A percentile compares a stretch with the other conserved stretches of the same genome.
phyloP scores from a whole-genome alignment of 176 grass and related monocot species.

The Tillandsia fasciculata region DNA sequence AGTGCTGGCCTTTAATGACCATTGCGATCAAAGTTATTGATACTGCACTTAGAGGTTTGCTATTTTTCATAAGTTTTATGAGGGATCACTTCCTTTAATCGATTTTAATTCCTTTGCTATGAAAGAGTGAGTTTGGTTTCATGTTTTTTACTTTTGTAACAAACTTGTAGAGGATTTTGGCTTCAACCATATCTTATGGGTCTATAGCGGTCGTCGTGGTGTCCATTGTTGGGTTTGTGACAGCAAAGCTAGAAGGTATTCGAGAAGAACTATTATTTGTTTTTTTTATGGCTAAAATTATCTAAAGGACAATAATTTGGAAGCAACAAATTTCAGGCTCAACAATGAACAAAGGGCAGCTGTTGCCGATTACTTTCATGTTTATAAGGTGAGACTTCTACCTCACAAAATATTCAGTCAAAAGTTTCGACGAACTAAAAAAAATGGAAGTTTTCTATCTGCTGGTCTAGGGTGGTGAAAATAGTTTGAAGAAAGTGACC shows the following conservation, averaged over 20 bases:
- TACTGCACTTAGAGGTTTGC: slow-evolving; percentile 71
- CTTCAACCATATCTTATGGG: slow-evolving; percentile 95
- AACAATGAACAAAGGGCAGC: slow-evolving; percentile 82
- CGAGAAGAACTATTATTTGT: not conserved
- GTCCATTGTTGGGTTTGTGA: slow-evolving; percentile 99
- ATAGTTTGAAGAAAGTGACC: slow-evolving; percentile 67
- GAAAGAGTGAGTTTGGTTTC: not conserved
- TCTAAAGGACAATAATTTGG: not conserved
- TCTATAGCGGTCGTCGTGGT: slow-evolving; percentile 87
- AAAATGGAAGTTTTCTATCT: not conserved
- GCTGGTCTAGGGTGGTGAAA: slow-evolving; percentile 61
- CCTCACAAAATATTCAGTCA: slow-evolving; percentile 3
- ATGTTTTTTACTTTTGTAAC: slow-evolving; percentile 1
- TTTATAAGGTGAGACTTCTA: slow-evolving; percentile 61
- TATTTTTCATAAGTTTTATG: not conserved
- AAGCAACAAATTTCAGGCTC: slow-evolving; percentile 35
- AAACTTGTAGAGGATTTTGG: slow-evolving; percentile 76
- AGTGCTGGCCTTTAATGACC: slow-evolving; percentile 98
- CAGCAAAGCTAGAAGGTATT: slow-evolving; percentile 76
- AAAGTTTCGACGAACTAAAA: not conserved
- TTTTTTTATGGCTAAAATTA: slow-evolving; percentile 10
- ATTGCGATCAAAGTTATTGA: slow-evolving; percentile 89
- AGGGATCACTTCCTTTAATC: not conserved
- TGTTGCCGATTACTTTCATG: slow-evolving; percentile 77
- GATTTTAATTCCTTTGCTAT: not conserved